Percentiles rank a stretch among this genome's conserved stretches.
Evolutionary conservation across 2,329 filamentous ascomycete species (phyloP).

Genomic region (Fusarium chuoi): DNA sequence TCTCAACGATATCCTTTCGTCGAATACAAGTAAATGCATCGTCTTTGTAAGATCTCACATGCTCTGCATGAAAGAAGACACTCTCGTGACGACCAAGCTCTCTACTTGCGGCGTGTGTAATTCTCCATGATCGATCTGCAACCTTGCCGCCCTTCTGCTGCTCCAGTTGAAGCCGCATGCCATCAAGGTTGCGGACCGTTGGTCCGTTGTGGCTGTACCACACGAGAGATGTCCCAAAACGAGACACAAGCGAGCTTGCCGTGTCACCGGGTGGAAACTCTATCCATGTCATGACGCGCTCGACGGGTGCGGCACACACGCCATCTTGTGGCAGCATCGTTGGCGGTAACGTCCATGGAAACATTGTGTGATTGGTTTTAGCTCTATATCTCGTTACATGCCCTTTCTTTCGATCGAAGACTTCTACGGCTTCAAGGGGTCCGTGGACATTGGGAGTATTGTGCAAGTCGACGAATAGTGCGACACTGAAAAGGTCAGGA

Average conservation of each 20-base stretch:
- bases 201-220: constrained; percentile 54
- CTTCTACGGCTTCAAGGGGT: constrained; percentile 50
- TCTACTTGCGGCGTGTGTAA: constrained; percentile 84
- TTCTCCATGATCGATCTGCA: constrained; percentile 67
- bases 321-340: constrained; percentile 80
- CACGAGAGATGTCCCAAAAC: constrained; percentile 48
- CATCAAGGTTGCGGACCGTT: constrained; percentile 63
- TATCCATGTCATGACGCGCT: constrained; percentile 75
- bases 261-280: constrained; percentile 66
- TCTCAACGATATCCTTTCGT: constrained; percentile 77
- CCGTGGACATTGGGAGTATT: constrained; percentile 74
- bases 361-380: constrained; percentile 83
- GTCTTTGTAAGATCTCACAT: constrained; percentile 81
- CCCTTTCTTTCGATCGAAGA: constrained; percentile 60
- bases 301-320: constrained; percentile 77
- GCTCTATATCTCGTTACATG: constrained; percentile 56
- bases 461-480: constrained; percentile 84
- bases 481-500: constrained; percentile 86
- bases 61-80: constrained; percentile 80
- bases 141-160: constrained; percentile 62
- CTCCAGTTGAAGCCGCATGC: constrained; percentile 73
- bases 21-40: constrained; percentile 84
- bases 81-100: constrained; percentile 88
- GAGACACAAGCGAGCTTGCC: constrained; percentile 47
- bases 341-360: constrained; percentile 90